Percentiles rank a stretch among this genome's conserved stretches.
These are phyloP conservation scores for Rosa multiflora DNA, from an alignment of 306 rosid species.

Conservation along the genomic window DNA sequence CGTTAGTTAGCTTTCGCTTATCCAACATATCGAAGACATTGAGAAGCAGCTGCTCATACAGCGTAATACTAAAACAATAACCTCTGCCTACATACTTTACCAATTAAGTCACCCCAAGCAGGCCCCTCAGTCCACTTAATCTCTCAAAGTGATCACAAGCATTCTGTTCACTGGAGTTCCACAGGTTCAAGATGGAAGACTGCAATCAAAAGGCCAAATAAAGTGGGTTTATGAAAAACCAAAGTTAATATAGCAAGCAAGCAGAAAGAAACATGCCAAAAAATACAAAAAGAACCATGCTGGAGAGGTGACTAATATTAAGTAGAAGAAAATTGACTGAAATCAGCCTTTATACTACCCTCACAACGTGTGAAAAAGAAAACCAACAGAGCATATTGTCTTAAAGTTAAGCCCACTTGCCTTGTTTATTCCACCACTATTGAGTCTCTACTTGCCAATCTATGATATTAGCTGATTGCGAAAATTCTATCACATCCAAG, in stretches of 20 bases:
- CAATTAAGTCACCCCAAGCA: no score
- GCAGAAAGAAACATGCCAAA: background rate
- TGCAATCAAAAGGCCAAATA: background rate
- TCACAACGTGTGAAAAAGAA: background rate
- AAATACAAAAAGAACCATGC: background rate
- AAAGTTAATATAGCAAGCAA: background rate
- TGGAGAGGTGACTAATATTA: no score
- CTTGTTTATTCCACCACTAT: background rate
- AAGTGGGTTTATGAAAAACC: no score
- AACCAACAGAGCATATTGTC: background rate
- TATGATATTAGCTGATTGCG: background rate
- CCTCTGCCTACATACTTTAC: no score
- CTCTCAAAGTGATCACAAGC: background rate
- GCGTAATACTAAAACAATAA: background rate
- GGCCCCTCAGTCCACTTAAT: no score
- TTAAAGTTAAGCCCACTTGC: background rate
- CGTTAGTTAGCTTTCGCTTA: conserved; percentile 90
- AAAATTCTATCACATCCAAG: no score
- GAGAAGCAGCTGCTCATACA: background rate
- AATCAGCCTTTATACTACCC: background rate
- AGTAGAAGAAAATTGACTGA: background rate
- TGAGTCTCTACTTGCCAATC: background rate
- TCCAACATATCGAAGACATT: conserved; percentile 50
- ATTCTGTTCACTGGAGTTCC: background rate
- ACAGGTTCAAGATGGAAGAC: background rate